phyloP scores from a whole-genome alignment of 164 flowering plant species.

The Berberis thunbergii region DNA sequence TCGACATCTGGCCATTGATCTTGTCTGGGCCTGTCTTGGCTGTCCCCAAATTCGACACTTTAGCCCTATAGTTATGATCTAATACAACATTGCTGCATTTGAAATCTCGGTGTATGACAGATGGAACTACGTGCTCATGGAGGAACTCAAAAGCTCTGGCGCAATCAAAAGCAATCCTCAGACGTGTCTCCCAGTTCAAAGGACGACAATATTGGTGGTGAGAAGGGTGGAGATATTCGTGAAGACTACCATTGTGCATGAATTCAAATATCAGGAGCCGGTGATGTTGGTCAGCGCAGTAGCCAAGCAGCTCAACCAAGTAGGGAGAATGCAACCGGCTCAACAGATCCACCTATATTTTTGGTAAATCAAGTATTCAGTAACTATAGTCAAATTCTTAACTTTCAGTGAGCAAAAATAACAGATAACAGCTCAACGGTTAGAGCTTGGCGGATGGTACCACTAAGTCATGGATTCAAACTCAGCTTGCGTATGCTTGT shows the following conservation, averaged over 20 bases:
- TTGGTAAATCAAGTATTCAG: background rate
- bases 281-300: constrained; percentile 90
- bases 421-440: too few species aligned
- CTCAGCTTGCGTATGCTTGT: too few species aligned
- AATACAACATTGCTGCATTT: constrained; percentile 68
- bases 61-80: constrained; percentile 70
- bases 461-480: too few species aligned
- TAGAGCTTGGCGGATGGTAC: too few species aligned
- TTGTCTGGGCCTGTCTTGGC: constrained; percentile 81
- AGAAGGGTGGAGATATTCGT: constrained; percentile 50
- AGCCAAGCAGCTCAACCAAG: constrained; percentile 78
- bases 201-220: constrained; percentile 21
- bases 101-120: constrained; percentile 86
- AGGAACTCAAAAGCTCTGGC: constrained; percentile 86
- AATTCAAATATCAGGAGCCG: constrained; percentile 65
- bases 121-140: constrained; percentile 62
- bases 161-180: constrained; percentile 87
- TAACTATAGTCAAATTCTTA: background rate
- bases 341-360: constrained; percentile 75
- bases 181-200: constrained; percentile 75
- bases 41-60: constrained; percentile 71
- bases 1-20: constrained; percentile 70
- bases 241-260: constrained; percentile 75
- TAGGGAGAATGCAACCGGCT: constrained; percentile 71
- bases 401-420: too few species aligned